These are phyloP conservation scores for Barnettozyma wickerhamii DNA, from an alignment of 805 yeast species.

Conservation along the genomic window DNA sequence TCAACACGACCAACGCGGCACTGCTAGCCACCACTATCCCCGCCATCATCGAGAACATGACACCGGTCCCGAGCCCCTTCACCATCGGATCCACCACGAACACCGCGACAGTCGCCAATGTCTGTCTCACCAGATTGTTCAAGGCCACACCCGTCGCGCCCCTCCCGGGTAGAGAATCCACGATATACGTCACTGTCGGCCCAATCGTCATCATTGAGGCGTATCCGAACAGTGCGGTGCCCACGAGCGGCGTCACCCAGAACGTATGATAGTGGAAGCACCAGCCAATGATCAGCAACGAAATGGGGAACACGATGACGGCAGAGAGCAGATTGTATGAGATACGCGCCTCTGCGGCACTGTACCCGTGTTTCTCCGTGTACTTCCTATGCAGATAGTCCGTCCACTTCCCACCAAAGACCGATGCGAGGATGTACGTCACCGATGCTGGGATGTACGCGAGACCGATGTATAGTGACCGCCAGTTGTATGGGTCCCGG, in stretches of 20 bases:
- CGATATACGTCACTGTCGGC: conserved; percentile 72
- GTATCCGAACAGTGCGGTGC: conserved; percentile 78
- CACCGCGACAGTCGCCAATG: conserved; percentile 71
- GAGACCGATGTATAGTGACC: conserved; percentile 61
- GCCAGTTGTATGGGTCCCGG: conserved; percentile 64
- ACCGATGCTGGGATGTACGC: conserved; percentile 82
- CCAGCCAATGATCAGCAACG: conserved; percentile 81
- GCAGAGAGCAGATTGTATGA: conserved; percentile 72
- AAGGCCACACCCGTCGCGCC: conserved; percentile 89
- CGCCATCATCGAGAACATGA: conserved; percentile 61
- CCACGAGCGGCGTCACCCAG: conserved; percentile 80
- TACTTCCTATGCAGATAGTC: conserved; percentile 56
- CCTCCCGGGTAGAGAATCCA: conserved; percentile 80
- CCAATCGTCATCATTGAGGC: conserved; percentile 84
- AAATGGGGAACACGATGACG: conserved; percentile 54
- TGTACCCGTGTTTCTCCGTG: conserved; percentile 54
- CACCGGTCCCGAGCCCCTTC: conserved; percentile 65
- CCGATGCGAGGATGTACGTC: conserved; percentile 67
- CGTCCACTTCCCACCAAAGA: conserved; percentile 80
- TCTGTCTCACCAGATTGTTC: conserved; percentile 69
- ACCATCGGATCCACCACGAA: conserved; percentile 72
- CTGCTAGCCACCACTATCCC: conserved; percentile 48
- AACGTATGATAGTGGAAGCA: conserved; percentile 57
- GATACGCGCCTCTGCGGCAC: conserved; percentile 74
- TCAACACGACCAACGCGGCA: conserved; percentile 40